Evolutionary conservation across 148 eudicot genomes (phyloP), one percentile per base, ranked within the genome.

Genomic region (Persicaria maculosa): DNA sequence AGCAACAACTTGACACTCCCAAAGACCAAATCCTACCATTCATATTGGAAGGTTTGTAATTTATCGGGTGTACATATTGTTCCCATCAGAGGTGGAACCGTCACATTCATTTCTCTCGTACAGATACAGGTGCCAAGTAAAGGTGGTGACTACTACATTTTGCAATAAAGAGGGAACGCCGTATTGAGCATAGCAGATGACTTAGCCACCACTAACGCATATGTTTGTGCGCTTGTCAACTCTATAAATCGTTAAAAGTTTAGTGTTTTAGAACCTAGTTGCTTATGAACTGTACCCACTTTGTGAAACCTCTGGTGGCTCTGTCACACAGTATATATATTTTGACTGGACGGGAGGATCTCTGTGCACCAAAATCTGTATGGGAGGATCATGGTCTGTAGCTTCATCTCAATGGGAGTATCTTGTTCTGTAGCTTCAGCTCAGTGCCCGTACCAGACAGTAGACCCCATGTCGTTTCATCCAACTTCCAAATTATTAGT

Each of bases 51-150:
- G 99, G 99, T 84, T 85, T 92, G 86, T 95, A 84, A 84, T 82
- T 86, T 79, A 67, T 83, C 84, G 88, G 92, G 82, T 84, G 77
- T 80, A 83, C 61, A 50, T 53, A 50, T 73, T 44, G 65, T 44
- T 61, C 55, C 44, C 67, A 86, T 81, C 74, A 77, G 81, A 83
- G 73, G 76, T 75, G 69, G 80, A 52, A 36, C 11, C 71, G 45
- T 77, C 79, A 82, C 76, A 84, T 81, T 81, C 74, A 84, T 91
- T 85, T 82, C 82, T 88, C 86, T 87, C 87, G 54, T 88, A 91
- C 98, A 93, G 98, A 97, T 88, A 91, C 98, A 93, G 98, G 98
- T 85, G 81, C 81, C 58, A 55, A 75, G 80, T 75, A 74, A 83
- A 82, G 80, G 19, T 84, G 73, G 14, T 0, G 5, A 22, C 62